Percentiles rank a stretch among this genome's conserved stretches.
Evolutionary conservation across 2,329 filamentous ascomycete genomes (phyloP).

Genomic region (Diaporthe batatas): DNA sequence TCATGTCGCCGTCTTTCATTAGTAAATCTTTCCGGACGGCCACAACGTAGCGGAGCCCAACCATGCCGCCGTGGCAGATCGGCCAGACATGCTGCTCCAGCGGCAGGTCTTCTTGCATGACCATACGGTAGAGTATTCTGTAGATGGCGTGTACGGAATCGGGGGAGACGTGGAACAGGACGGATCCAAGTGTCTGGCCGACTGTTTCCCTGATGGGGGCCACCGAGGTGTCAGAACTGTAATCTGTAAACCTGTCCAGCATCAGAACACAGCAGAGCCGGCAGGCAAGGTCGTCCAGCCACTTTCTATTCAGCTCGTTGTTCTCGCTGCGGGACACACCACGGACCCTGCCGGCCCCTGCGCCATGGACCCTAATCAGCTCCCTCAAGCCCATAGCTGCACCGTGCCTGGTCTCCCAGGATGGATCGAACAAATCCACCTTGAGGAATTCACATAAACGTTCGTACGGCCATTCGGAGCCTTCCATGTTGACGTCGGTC

Average conservation of each 20-base stretch:
- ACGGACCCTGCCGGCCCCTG: slow-evolving; percentile 82
- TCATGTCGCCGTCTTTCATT: slow-evolving; percentile 83
- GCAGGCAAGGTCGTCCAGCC: slow-evolving; percentile 96
- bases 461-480: slow-evolving; percentile 93
- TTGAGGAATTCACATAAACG: slow-evolving; percentile 94
- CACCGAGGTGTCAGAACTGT: slow-evolving; percentile 96
- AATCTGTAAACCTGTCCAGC: slow-evolving; percentile 97
- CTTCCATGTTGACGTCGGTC: slow-evolving; percentile 80
- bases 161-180: slow-evolving; percentile 85
- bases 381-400: slow-evolving; percentile 96
- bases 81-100: slow-evolving; percentile 87
- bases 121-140: slow-evolving; percentile 85
- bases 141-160: slow-evolving; percentile 88
- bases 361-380: slow-evolving; percentile 90
- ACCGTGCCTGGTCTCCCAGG: slow-evolving; percentile 96
- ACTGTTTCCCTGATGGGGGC: slow-evolving; percentile 96
- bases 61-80: slow-evolving; percentile 98
- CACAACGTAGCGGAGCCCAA: slow-evolving; percentile 93
- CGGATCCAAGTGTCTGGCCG: slow-evolving; percentile 91
- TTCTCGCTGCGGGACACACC: slow-evolving; percentile 82
- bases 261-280: slow-evolving; percentile 96
- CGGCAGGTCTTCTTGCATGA: slow-evolving; percentile 88
- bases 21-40: slow-evolving; percentile 94
- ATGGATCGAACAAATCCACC: slow-evolving; percentile 91
- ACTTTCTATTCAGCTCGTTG: slow-evolving; percentile 81